These are phyloP conservation scores for Hanseniaspora thailandica DNA, from an alignment of 805 yeast species.

Conservation along the genomic window DNA sequence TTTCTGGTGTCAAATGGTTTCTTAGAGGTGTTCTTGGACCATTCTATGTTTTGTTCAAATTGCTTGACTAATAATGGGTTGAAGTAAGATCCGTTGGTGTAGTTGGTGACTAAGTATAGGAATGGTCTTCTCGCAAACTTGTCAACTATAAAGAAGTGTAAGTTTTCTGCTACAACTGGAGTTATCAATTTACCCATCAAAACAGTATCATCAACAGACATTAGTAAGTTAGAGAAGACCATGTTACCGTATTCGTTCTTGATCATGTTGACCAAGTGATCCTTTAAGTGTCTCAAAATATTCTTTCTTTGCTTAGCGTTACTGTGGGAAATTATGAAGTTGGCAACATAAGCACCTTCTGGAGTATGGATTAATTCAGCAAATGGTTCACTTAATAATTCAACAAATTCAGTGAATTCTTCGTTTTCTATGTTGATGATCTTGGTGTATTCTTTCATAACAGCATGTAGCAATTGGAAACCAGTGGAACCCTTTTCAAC, in stretches of 20 bases:
- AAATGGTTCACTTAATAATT: conserved; percentile 70
- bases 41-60: conserved; percentile 45
- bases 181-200: conserved; percentile 60
- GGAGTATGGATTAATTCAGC: conserved; percentile 92
- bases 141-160: conserved; percentile 47
- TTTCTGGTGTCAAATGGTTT: conserved; percentile 73
- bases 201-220: conserved; percentile 90
- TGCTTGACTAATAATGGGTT: conserved; percentile 57
- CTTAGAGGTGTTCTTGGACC: conserved; percentile 63
- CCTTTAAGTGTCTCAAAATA: conserved; percentile 59
- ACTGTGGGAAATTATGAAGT: conserved; percentile 64
- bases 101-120: conserved; percentile 63
- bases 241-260: conserved; percentile 77
- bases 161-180: conserved; percentile 37
- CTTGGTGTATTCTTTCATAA: conserved; percentile 76
- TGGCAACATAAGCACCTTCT: conserved; percentile 89
- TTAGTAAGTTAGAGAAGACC: conserved; percentile 65
- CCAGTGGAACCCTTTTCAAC: conserved; percentile 94
- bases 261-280: conserved; percentile 63
- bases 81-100: conserved; percentile 65
- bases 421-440: conserved; percentile 46
- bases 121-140: conserved; percentile 84
- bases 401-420: conserved; percentile 71
- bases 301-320: conserved; percentile 85
- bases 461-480: conserved; percentile 89